Conservation (phyloP, 2,329 filamentous ascomycete genomes). For the Ophiosphaerella narmari region DNA sequence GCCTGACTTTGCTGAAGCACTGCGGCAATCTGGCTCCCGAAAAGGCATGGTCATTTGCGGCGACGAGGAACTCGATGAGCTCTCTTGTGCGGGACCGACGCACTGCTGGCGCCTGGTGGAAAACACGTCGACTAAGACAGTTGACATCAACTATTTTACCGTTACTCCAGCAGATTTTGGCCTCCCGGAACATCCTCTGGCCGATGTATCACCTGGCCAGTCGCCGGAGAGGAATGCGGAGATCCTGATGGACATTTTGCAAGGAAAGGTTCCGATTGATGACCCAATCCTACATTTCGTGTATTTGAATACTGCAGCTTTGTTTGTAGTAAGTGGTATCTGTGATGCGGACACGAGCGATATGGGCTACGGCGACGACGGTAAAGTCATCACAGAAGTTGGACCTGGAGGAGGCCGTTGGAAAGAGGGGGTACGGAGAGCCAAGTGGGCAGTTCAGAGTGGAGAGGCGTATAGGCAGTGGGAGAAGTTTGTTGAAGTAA, state of each 20-base stretch:
- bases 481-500: slow-evolving; percentile 81
- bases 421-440: slow-evolving; percentile 91
- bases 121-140: slow-evolving; percentile 51
- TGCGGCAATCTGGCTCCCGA: slow-evolving; percentile 73
- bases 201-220: slow-evolving; percentile 80
- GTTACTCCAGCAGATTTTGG: slow-evolving; percentile 88
- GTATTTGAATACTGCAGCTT: slow-evolving; percentile 86
- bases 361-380: slow-evolving; percentile 81
- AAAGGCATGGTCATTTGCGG: slow-evolving; percentile 94
- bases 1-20: slow-evolving; percentile 83
- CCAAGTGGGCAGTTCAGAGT: slow-evolving; percentile 85
- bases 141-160: slow-evolving; percentile 74
- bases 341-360: slow-evolving; percentile 81
- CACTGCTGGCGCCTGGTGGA: slow-evolving; percentile 82
- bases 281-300: slow-evolving; percentile 93
- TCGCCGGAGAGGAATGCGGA: slow-evolving; percentile 84
- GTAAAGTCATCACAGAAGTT: slow-evolving; percentile 76
- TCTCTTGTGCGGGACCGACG: slow-evolving; percentile 86
- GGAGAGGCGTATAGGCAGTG: slow-evolving; percentile 85
- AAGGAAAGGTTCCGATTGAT: slow-evolving; percentile 71
- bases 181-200: slow-evolving; percentile 72
- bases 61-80: slow-evolving; percentile 91
- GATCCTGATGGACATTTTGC: slow-evolving; percentile 78
- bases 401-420: slow-evolving; percentile 86
- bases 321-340: slow-evolving; percentile 83